These are phyloP conservation scores for Scytalidium sp. DNA, from an alignment of 2,329 filamentous ascomycete species.

Conservation along the genomic window DNA sequence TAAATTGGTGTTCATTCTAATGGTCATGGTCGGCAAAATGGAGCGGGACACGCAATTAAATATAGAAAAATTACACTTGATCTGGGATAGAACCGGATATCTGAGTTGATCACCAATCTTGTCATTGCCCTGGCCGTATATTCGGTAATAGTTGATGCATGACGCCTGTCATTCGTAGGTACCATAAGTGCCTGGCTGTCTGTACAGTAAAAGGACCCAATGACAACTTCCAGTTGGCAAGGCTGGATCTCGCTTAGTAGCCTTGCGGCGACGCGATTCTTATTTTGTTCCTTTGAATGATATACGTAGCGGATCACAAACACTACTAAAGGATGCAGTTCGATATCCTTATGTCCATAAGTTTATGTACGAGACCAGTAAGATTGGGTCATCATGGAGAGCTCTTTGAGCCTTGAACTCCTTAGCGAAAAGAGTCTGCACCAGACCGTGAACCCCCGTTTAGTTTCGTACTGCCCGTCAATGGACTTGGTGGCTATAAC, in stretches of 20 bases:
- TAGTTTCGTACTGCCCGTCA: constrained; percentile 75
- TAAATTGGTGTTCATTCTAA: constrained; percentile 10
- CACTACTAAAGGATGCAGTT: neutral
- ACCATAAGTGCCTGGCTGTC: too few relatives aligned
- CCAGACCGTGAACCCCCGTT: constrained; percentile 49
- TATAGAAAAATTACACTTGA: neutral
- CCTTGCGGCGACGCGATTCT: neutral
- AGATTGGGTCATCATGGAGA: constrained; percentile 12
- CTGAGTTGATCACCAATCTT: too few relatives aligned
- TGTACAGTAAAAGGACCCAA: neutral
- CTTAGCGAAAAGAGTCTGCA: constrained; percentile 57
- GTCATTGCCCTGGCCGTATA: too few relatives aligned
- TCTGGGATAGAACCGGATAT: too few relatives aligned
- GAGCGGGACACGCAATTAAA: neutral
- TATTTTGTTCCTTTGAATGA: too few relatives aligned
- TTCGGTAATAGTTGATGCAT: too few relatives aligned
- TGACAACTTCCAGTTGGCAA: neutral
- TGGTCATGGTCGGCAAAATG: neutral
- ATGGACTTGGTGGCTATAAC: constrained; percentile 81
- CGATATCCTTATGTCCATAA: neutral
- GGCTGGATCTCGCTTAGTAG: neutral
- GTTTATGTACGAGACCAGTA: neutral
- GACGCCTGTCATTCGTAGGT: too few relatives aligned
- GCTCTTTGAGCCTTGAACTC: constrained; percentile 28
- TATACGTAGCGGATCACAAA: too few relatives aligned